These are phyloP conservation scores for Trichocomaceae sp. DNA, from an alignment of 2,329 filamentous ascomycete genomes.

Conservation along the genomic window DNA sequence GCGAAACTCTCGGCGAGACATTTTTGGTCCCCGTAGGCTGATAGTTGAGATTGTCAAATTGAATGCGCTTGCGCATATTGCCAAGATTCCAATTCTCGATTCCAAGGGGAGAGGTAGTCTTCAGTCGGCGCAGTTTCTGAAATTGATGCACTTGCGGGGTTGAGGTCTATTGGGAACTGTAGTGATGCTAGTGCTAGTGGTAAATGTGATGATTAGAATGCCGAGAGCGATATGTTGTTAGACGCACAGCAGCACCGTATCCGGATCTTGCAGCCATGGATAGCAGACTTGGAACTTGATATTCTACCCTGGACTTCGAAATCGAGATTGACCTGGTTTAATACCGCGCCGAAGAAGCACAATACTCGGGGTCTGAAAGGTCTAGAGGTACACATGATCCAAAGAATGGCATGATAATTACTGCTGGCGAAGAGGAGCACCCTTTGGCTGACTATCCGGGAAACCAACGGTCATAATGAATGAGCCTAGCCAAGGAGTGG, in stretches of 20 bases:
- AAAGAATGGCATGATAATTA: no score
- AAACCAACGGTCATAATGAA: not conserved
- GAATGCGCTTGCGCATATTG: conserved; percentile 22
- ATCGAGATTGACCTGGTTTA: conserved; percentile 20
- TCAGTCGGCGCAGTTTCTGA: conserved; percentile 15
- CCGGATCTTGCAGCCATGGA: conserved; percentile 21
- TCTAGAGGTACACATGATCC: not conserved
- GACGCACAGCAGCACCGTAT: conserved; percentile 15
- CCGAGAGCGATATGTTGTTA: not conserved
- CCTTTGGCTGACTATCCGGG: conserved; percentile 9
- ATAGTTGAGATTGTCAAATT: conserved; percentile 23
- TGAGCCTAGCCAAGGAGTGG: not conserved
- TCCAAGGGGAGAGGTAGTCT: conserved; percentile 20
- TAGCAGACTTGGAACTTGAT: conserved; percentile 21
- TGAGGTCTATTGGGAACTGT: no score
- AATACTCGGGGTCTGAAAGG: conserved; percentile 7
- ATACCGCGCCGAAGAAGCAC: conserved; percentile 20
- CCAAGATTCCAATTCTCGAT: conserved; percentile 22
- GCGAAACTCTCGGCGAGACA: conserved; percentile 20
- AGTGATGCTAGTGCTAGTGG: no score
- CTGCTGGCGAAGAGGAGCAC: not conserved
- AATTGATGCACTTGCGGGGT: not conserved
- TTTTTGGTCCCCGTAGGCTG: conserved; percentile 21
- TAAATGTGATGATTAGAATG: not conserved
- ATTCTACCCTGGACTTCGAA: conserved; percentile 19